phyloP scores from a whole-genome alignment of 1,284 basidiomycete species.

The Boletus semigastroideus region DNA sequence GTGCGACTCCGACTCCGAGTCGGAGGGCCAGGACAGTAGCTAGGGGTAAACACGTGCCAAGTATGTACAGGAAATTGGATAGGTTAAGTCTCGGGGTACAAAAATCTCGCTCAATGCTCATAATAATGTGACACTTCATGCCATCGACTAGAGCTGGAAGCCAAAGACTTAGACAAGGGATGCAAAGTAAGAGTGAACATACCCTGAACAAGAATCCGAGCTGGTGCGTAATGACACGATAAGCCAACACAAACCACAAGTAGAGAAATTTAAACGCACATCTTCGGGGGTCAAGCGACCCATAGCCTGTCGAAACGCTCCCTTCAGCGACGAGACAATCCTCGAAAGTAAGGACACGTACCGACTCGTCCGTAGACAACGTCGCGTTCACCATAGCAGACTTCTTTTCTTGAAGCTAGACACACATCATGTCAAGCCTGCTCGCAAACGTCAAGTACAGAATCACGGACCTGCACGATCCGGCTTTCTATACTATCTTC shows the following conservation, averaged over 20 bases:
- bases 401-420: constrained; percentile 91
- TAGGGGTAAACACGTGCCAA: too few species aligned
- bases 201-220: constrained; percentile 78
- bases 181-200: constrained; percentile 18
- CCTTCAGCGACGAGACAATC: constrained; percentile 22
- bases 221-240: constrained; percentile 35
- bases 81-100: not conserved
- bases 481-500: constrained; percentile 97
- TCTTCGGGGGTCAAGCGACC: constrained; percentile 88
- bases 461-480: constrained; percentile 65
- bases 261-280: constrained; percentile 49
- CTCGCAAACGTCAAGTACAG: not conserved
- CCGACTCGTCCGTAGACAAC: constrained; percentile 73
- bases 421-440: not conserved
- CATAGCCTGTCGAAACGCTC: constrained; percentile 66
- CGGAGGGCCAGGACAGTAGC: too few species aligned
- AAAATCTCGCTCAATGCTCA: not conserved
- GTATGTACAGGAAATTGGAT: too few species aligned
- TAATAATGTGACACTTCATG: not conserved
- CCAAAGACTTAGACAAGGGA: not conserved
- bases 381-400: constrained; percentile 83
- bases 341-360: constrained; percentile 31
- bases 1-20: too few species aligned
- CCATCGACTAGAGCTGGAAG: constrained; percentile 20
- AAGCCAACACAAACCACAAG: constrained; percentile 6